phyloP scores from a whole-genome alignment of 345 rosid species.

The thale cress (Arabidopsis thaliana) region DNA sequence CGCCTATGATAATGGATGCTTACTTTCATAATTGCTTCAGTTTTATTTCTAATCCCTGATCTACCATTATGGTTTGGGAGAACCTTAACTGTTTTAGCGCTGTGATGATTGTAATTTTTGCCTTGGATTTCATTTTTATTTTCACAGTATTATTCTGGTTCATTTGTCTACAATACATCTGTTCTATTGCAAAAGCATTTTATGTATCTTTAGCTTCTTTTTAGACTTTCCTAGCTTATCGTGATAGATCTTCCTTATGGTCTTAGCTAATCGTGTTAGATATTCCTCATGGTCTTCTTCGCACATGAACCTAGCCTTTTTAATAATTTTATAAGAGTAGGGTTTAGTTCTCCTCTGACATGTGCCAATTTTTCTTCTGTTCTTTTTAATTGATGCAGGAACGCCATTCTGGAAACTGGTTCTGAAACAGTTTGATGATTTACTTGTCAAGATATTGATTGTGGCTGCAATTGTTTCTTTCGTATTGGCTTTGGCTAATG shows the following conservation, averaged over 20 bases:
- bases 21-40: slow-evolving; percentile 20
- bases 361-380: slow-evolving; percentile 16
- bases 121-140: slow-evolving; percentile 14
- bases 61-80: slow-evolving; percentile 30
- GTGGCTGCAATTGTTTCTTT: slow-evolving; percentile 92
- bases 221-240: slow-evolving; percentile 1
- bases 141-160: not conserved
- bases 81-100: not conserved
- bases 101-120: slow-evolving; percentile 15
- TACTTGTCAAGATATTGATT: slow-evolving; percentile 96
- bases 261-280: slow-evolving; percentile 18
- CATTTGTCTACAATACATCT: slow-evolving; percentile 3
- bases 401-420: slow-evolving; percentile 97
- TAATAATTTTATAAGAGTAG: slow-evolving; percentile 3
- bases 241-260: slow-evolving; percentile 15
- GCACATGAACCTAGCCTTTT: slow-evolving; percentile 9
- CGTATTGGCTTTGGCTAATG: slow-evolving; percentile 85
- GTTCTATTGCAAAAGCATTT: slow-evolving; percentile 9
- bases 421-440: slow-evolving; percentile 95
- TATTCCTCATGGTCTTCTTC: slow-evolving; percentile 15
- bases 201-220: slow-evolving; percentile 14
- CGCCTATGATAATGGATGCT: slow-evolving; percentile 16
- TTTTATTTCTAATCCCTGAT: not conserved
- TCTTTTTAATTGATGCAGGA: slow-evolving; percentile 60
- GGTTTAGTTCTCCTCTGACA: slow-evolving; percentile 1